phyloP scores from a whole-genome alignment of 208 protist genomes.

The Acanthamoeba royreba region DNA sequence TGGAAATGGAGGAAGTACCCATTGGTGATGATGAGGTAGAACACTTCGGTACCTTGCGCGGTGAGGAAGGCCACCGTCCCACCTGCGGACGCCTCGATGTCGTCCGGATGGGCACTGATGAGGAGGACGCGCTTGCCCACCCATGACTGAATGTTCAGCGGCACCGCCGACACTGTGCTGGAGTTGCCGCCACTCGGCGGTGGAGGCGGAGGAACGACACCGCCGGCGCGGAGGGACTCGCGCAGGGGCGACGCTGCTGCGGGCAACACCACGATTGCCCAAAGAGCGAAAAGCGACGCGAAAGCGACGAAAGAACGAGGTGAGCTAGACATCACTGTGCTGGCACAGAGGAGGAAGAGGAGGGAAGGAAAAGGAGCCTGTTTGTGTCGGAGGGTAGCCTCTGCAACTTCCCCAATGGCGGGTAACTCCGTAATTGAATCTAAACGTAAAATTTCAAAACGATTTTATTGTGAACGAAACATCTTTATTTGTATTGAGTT shows the following conservation, averaged over 20 bases:
- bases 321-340: too few relatives aligned
- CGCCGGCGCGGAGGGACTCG: background rate
- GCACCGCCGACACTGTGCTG: background rate
- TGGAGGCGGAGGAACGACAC: too few relatives aligned
- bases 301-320: background rate
- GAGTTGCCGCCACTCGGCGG: too few relatives aligned
- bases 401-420: too few relatives aligned
- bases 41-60: background rate
- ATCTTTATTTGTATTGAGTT: too few relatives aligned
- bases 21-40: slow-evolving; percentile 9
- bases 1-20: background rate
- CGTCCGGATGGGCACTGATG: background rate
- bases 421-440: too few relatives aligned
- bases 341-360: background rate
- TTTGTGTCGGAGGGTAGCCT: too few relatives aligned
- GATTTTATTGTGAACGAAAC: too few relatives aligned
- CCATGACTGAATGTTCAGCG: background rate
- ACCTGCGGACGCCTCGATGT: background rate
- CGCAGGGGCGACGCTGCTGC: background rate
- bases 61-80: background rate
- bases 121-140: background rate
- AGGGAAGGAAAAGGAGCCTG: background rate
- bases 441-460: too few relatives aligned
- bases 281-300: background rate
- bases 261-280: background rate